Conservation (phyloP, 768 basidiomycete genomes). For the Mrakia frigida region DNA sequence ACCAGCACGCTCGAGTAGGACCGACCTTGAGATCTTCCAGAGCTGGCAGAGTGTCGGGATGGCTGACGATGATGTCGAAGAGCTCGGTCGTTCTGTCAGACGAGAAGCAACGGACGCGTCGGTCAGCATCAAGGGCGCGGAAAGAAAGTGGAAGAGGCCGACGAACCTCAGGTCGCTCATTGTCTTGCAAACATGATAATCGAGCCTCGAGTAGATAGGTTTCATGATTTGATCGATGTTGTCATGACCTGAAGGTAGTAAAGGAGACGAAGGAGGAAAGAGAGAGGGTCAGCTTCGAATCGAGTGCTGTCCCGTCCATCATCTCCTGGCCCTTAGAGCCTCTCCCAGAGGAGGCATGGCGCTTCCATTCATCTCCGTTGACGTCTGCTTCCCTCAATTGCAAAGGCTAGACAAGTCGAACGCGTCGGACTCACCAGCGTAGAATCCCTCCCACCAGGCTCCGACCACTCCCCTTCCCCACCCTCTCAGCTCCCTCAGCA, state of each 20-base stretch:
- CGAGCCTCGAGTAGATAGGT: constrained; percentile 74
- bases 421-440: constrained; percentile 19
- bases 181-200: constrained; percentile 88
- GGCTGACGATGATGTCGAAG: constrained; percentile 94
- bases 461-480: constrained; percentile 47
- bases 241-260: constrained; percentile 44
- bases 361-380: too few species aligned
- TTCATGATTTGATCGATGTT: constrained; percentile 48
- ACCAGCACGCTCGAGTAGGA: background rate
- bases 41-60: constrained; percentile 77
- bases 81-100: constrained; percentile 59
- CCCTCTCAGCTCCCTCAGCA: constrained; percentile 52
- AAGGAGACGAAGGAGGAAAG: background rate
- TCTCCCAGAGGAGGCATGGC: too few species aligned
- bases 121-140: background rate
- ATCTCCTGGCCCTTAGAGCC: too few species aligned
- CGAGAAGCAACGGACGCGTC: background rate
- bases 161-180: constrained; percentile 75
- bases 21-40: constrained; percentile 76
- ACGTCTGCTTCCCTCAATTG: too few species aligned
- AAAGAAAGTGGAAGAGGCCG: background rate
- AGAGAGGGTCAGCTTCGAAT: background rate
- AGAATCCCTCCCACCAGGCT: constrained; percentile 34
- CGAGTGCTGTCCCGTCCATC: too few species aligned
- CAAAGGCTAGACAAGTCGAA: too few species aligned